These are phyloP conservation scores for Aspergillus heteromorphus DNA, from an alignment of 495 filamentous ascomycete species.

Conservation along the genomic window DNA sequence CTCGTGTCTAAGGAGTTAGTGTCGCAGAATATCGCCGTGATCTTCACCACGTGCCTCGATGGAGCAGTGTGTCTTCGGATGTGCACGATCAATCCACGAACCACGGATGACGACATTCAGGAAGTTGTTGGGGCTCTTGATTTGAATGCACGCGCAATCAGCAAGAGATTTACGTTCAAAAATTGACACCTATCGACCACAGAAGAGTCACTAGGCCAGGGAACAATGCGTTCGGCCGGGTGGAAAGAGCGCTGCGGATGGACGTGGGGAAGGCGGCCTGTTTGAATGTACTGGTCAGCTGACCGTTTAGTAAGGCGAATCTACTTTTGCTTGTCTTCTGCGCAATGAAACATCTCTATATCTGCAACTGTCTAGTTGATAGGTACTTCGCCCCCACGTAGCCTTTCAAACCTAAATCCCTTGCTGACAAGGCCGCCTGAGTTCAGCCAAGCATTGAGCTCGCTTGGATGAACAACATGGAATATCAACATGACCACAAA, in stretches of 20 bases:
- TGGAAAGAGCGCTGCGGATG: no score
- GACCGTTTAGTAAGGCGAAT: no score
- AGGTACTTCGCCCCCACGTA: background rate
- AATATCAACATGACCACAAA: slow-evolving; percentile 45
- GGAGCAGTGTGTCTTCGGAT: background rate
- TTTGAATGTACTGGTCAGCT: no score
- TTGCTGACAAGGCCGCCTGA: background rate
- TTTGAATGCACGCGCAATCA: background rate
- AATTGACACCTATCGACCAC: no score
- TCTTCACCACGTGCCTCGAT: background rate
- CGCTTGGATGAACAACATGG: slow-evolving; percentile 24
- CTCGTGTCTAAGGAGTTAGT: background rate
- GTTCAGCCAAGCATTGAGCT: background rate
- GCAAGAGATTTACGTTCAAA: background rate
- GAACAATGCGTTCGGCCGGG: background rate
- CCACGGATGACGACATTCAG: slow-evolving; percentile 1
- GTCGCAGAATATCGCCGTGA: background rate
- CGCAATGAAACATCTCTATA: no score
- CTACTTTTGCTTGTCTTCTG: no score
- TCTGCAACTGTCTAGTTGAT: no score
- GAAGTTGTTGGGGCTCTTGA: background rate
- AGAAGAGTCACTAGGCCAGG: background rate
- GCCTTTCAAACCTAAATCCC: background rate
- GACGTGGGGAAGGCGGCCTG: no score
- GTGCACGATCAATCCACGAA: slow-evolving; percentile 9